Evolutionary conservation across 2,329 filamentous ascomycete genomes (phyloP).

Genomic region (Alternaria incomplexa): DNA sequence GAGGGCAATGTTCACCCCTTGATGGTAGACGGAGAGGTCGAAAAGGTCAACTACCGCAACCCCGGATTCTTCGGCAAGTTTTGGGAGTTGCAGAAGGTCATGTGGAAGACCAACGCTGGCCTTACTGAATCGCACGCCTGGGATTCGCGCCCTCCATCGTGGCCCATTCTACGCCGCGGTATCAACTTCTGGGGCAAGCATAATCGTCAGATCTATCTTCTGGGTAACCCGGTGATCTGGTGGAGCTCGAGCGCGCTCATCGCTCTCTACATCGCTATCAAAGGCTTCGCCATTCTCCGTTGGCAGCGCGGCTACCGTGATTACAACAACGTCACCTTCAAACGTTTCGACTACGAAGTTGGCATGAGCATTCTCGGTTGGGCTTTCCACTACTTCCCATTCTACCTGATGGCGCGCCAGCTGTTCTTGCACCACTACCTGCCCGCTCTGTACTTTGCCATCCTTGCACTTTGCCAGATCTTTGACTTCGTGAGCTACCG

Average conservation of each 20-base stretch:
- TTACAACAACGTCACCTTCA: constrained; percentile 82
- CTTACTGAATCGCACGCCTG: constrained; percentile 96
- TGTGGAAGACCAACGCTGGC: constrained; percentile 98
- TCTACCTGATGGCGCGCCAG: constrained; percentile 97
- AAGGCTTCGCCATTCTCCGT: constrained; percentile 82
- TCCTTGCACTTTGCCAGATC: constrained; percentile 85
- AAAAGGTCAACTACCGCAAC: constrained; percentile 94
- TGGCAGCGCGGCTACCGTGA: constrained; percentile 95
- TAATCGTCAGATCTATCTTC: constrained; percentile 92
- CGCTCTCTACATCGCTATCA: constrained; percentile 79
- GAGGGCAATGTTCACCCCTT: constrained; percentile 87
- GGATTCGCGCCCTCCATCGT: constrained; percentile 93
- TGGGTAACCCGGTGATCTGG: constrained; percentile 90
- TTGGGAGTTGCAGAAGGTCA: constrained; percentile 94
- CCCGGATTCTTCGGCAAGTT: constrained; percentile 98
- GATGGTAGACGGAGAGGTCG: constrained; percentile 68
- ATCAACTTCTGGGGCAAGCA: constrained; percentile 99
- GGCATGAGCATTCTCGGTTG: constrained; percentile 89
- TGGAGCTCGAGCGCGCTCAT: constrained; percentile 85
- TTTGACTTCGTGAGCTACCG: constrained; percentile 85
- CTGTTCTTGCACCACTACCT: constrained; percentile 99
- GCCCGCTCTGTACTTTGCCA: constrained; percentile 92
- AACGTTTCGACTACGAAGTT: constrained; percentile 97
- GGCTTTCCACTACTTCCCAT: constrained; percentile 98
- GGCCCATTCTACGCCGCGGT: constrained; percentile 88